These are phyloP conservation scores for Pyrenochaeta sp. DNA, from an alignment of 2,329 filamentous ascomycete genomes.

Conservation along the genomic window DNA sequence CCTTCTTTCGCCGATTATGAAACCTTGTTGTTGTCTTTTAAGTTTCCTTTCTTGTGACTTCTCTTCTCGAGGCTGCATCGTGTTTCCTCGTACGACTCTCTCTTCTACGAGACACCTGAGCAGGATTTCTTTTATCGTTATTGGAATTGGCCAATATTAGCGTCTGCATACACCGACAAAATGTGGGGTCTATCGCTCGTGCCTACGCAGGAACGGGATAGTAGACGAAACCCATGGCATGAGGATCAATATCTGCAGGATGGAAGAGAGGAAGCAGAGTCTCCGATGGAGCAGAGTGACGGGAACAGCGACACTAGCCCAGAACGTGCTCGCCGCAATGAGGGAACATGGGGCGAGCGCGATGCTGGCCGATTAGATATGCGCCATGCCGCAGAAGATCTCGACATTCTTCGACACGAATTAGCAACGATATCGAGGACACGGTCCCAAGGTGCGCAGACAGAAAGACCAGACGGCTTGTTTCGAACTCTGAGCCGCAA, in stretches of 20 bases:
- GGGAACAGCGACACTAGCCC: slow-evolving; percentile 30
- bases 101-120: background rate
- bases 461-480: slow-evolving; percentile 34
- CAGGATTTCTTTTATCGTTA: too few species aligned
- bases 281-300: slow-evolving; percentile 16
- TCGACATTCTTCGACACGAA: slow-evolving; percentile 63
- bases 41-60: background rate
- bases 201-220: slow-evolving; percentile 29
- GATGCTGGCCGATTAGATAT: slow-evolving; percentile 63
- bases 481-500: slow-evolving; percentile 35
- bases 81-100: background rate
- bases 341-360: slow-evolving; percentile 68
- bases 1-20: slow-evolving; percentile 2
- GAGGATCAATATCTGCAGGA: slow-evolving; percentile 31
- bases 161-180: slow-evolving; percentile 10
- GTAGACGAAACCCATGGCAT: slow-evolving; percentile 45
- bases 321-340: slow-evolving; percentile 40
- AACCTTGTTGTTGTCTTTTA: background rate
- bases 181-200: slow-evolving; percentile 32
- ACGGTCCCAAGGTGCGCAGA: slow-evolving; percentile 31
- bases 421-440: slow-evolving; percentile 62
- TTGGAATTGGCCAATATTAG: too few species aligned
- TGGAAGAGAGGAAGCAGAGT: slow-evolving; percentile 23
- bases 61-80: too few species aligned
- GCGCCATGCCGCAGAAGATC: slow-evolving; percentile 65